Base-by-base conservation (phyloP, 2,329 filamentous ascomycete genomes). In the Exophiala xenobiotica region DNA sequence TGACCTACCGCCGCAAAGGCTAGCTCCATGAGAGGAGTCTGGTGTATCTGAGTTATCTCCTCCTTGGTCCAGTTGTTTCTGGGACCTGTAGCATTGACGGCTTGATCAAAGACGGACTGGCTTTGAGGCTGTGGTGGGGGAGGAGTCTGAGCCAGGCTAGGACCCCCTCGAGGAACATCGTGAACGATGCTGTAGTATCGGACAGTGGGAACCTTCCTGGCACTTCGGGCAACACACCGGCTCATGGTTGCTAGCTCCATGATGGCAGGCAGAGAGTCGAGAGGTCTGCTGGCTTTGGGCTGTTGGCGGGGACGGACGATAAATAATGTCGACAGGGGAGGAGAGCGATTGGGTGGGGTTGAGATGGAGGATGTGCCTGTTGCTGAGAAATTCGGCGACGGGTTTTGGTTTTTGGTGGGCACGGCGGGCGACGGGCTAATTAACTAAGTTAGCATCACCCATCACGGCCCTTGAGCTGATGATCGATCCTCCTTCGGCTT, bases 1-100 rank as follows among this genome's bases (percentile, higher is more conserved):
- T 69, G 5, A 51, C 78, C 70, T 70, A 90, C 88, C 55, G 88
- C 81, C 67, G 87, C 84, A 68, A 83, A 87, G 6, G 85, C 80
- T 63, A 95, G 73, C 65, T 92, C 86, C 75, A 91, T 85, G 66
- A 95, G 74, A 12, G 89, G 88, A 44, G 85, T 86, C 65, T 91
- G 81, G 72, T 93, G 95, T 61, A 95, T 86, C 58, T 87, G 81
- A 7, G 85, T 75, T 56, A 95, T 90, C 71, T 95, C 87, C 58
- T 91, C 83, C 59, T 80, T 82, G 4, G 88, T 88, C 90, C 90
- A 95, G 68, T 85, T 80, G 63, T 84, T 85, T 43, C 88, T 78
- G 9, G 87, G 80, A 4, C 66, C 71, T 1, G 71, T 78, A 18
- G 85, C 83, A 38, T 78, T 74, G 18, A 87, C 75, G 6, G 87